Evolutionary conservation across 495 filamentous ascomycete genomes (phyloP), one percentile per base, ranked within the genome.

Genomic region (Lepidopterella palustris): DNA sequence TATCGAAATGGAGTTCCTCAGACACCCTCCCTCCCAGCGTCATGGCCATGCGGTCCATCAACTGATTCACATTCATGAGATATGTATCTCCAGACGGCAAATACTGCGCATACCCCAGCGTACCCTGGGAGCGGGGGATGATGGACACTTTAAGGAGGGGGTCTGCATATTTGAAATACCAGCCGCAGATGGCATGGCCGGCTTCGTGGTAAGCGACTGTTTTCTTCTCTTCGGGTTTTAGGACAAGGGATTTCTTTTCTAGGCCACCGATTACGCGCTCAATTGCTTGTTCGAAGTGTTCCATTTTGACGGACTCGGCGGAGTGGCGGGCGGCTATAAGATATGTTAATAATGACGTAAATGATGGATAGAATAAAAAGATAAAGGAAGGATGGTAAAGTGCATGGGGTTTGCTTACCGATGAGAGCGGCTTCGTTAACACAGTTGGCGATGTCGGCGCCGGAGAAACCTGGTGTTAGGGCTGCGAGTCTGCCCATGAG

Each of bases 11-110:
- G 3, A 98, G 70, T 73, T 98, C 93, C 74, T 98, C 93, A 35
- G 86, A 91, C 40, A 98, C 88, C 61, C 93, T 87, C 2, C 93
- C 93, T 65, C 88, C 93, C 39, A 98, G 83, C 18, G 93, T 96
- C 93, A 98, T 98, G 61, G 95, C 93, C 95, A 98, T 98, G 59
- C 95, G 90, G 73, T 98, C 93, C 92, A 97, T 97, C 25, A 98
- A 77, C 76, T 98, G 93, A 72, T 92, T 86, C 62, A 89, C 85
- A 63, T 84, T 96, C 90, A 98, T 88, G 54, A 97, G 81, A 72
- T 97, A 97, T 25, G 87, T 88, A 70, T 98, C 93, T 28, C 86
- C 83, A 1, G 84, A 75, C 2, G 93, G 93, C n/a, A 98, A 80
- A 71, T 96, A 96, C 73, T 98, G 93, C 6, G 93, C 93, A 70